Evolutionary conservation across 139 green algal species (phyloP).

Genomic region (Chlamydomonas sphaeroides): DNA sequence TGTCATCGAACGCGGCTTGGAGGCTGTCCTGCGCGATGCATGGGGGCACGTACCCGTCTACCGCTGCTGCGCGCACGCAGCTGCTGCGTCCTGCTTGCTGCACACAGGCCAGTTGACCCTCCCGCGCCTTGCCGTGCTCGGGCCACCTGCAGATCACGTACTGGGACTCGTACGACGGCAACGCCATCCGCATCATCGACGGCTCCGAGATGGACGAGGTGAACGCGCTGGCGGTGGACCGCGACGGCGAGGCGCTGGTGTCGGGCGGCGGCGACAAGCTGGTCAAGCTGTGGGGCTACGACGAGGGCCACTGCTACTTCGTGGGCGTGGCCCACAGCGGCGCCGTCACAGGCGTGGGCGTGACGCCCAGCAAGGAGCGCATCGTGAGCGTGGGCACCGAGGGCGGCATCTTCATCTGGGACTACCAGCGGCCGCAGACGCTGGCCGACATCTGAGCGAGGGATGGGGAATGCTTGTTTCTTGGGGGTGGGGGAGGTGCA

Average conservation of each 20-base stretch:
- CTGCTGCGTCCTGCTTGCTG: too few relatives aligned
- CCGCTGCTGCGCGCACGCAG: too few relatives aligned
- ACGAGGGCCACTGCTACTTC: slow-evolving; percentile 84
- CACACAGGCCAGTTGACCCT: too few relatives aligned
- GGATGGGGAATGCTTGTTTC: too few relatives aligned
- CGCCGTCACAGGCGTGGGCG: slow-evolving; percentile 64
- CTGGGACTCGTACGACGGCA: slow-evolving; percentile 86
- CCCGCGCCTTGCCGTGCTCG: too few relatives aligned
- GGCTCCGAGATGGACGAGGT: slow-evolving; percentile 68
- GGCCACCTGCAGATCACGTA: slow-evolving; percentile 89
- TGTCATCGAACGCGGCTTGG: too few relatives aligned
- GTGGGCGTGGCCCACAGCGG: slow-evolving; percentile 75
- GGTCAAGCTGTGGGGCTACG: slow-evolving; percentile 86
- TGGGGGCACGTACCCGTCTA: too few relatives aligned
- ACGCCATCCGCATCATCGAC: slow-evolving; percentile 87
- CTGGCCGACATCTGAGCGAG: slow-evolving; percentile 11
- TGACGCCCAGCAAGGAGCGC: slow-evolving; percentile 71
- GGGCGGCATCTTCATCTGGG: slow-evolving; percentile 87
- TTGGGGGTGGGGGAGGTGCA: background rate
- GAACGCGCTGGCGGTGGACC: slow-evolving; percentile 72
- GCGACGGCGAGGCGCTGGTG: slow-evolving; percentile 72
- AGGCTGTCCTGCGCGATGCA: too few relatives aligned
- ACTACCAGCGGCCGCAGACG: slow-evolving; percentile 39
- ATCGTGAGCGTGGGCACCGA: slow-evolving; percentile 84
- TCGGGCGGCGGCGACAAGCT: slow-evolving; percentile 81